These are phyloP conservation scores for Casuarina cunninghamiana DNA, from an alignment of 306 rosid genomes.

Conservation along the genomic window DNA sequence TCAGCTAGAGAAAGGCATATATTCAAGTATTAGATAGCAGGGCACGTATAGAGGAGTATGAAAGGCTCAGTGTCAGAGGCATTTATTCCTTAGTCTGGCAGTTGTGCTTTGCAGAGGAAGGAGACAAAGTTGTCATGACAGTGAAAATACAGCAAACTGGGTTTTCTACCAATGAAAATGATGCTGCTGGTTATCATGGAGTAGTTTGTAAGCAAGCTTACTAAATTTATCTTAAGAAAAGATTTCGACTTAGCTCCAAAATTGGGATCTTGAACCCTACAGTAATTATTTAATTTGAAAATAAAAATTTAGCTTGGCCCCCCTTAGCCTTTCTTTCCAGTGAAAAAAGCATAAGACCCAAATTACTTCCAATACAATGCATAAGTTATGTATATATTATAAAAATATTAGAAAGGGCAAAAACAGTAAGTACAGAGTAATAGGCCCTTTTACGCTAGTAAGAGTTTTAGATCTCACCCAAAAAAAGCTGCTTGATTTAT, in stretches of 20 bases:
- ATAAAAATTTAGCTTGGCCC: too few relatives aligned
- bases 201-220: not conserved
- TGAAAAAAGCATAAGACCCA: not conserved
- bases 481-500: not conserved
- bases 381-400: not conserved
- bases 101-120: too few relatives aligned
- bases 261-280: too few relatives aligned
- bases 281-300: too few relatives aligned
- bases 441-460: not conserved
- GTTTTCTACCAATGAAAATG: not conserved
- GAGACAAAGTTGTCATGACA: too few relatives aligned
- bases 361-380: not conserved
- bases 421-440: not conserved
- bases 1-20: too few relatives aligned
- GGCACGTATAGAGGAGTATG: too few relatives aligned
- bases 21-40: too few relatives aligned
- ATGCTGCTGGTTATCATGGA: not conserved
- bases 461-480: not conserved
- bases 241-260: not conserved
- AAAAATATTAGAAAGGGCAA: not conserved
- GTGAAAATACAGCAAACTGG: not conserved
- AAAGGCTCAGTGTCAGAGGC: too few relatives aligned
- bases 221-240: not conserved
- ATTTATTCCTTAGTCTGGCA: too few relatives aligned
- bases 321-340: not conserved